Percentiles rank a stretch among this genome's conserved stretches.
Conservation (phyloP, 2,329 filamentous ascomycete species). For the Penicillium digitatum region DNA sequence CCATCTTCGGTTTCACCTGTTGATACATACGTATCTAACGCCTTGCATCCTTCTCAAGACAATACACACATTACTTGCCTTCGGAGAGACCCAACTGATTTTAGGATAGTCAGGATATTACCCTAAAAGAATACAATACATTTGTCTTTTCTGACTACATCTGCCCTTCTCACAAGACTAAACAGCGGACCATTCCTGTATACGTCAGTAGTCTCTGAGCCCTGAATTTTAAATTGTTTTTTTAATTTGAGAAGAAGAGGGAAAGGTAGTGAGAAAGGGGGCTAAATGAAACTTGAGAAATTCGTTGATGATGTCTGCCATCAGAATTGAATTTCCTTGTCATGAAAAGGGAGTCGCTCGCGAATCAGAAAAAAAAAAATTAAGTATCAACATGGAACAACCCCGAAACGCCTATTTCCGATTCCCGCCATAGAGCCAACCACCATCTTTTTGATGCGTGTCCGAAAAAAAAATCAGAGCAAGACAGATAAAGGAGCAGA, state of each 20-base stretch:
- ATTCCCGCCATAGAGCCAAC: constrained; percentile 11
- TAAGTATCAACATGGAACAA: constrained; percentile 10
- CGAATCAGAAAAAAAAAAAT: constrained; percentile 3
- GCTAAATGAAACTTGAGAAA: not conserved
- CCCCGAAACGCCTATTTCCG: constrained; percentile 16
- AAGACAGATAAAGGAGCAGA: not conserved
- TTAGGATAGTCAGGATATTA: constrained; percentile 1
- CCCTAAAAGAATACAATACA: not conserved
- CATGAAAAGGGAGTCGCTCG: constrained; percentile 11
- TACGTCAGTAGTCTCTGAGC: too few relatives aligned
- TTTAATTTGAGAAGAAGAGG: too few relatives aligned
- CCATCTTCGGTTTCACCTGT: constrained; percentile 24
- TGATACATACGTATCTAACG: constrained; percentile 22
- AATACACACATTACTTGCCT: not conserved
- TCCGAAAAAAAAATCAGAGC: not conserved
- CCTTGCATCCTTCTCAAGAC: constrained; percentile 9
- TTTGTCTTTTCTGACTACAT: not conserved
- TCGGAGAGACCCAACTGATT: not conserved
- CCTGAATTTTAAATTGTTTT: too few relatives aligned
- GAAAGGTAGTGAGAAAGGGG: too few relatives aligned
- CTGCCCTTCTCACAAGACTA: not conserved
- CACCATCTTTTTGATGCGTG: constrained; percentile 6
- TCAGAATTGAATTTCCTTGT: not conserved
- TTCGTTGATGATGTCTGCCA: not conserved
- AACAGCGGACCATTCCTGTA: not conserved